phyloP scores from a whole-genome alignment of 2,329 filamentous ascomycete species.

The Monosporascus cannonballus region DNA sequence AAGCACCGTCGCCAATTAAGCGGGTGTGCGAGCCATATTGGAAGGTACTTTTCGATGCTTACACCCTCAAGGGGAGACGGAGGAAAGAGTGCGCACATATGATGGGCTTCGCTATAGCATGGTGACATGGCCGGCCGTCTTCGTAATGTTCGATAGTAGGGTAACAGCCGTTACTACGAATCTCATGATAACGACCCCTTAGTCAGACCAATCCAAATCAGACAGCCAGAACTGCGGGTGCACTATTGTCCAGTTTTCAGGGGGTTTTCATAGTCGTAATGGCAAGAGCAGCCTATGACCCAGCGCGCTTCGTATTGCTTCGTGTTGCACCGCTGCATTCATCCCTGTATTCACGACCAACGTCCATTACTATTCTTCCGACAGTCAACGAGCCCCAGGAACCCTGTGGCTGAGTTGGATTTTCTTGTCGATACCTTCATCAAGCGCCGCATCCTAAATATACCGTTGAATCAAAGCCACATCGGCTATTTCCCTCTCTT shows the following conservation, averaged over 20 bases:
- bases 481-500: constrained; percentile 19
- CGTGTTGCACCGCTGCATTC: constrained; percentile 19
- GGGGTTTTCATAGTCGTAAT: constrained; percentile 57
- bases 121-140: constrained; percentile 61
- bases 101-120: constrained; percentile 77
- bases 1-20: constrained; percentile 40
- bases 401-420: constrained; percentile 48
- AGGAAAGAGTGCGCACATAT: constrained; percentile 55
- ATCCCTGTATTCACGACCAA: constrained; percentile 35
- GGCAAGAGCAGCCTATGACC: constrained; percentile 56
- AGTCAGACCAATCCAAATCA: constrained; percentile 57
- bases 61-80: constrained; percentile 29
- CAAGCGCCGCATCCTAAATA: constrained; percentile 43
- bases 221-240: constrained; percentile 70
- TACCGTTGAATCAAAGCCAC: constrained; percentile 46
- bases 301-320: constrained; percentile 41
- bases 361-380: constrained; percentile 47
- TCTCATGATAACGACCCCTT: constrained; percentile 67
- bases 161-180: constrained; percentile 77
- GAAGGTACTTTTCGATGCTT: constrained; percentile 34
- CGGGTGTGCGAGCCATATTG: constrained; percentile 34
- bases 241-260: constrained; percentile 46
- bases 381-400: constrained; percentile 46
- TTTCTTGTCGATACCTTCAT: constrained; percentile 46
- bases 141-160: constrained; percentile 62